Evolutionary conservation across 2,329 filamentous ascomycete genomes (phyloP).

Genomic region (Colletotrichum truncatum): DNA sequence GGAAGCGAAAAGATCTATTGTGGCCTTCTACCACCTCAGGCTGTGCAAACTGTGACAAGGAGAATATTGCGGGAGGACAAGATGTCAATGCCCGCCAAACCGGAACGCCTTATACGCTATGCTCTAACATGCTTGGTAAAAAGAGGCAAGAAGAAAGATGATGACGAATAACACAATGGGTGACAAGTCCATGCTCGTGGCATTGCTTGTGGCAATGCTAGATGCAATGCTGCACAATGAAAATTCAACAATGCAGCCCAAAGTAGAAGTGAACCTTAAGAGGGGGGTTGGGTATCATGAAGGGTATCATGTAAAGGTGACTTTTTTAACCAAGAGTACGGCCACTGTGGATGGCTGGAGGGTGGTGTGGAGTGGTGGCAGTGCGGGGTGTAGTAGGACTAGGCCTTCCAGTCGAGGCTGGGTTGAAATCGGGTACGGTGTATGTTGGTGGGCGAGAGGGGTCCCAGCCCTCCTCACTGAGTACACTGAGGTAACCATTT

Average conservation of each 20-base stretch:
- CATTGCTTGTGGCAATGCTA: constrained; percentile 26
- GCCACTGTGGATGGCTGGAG: constrained; percentile 63
- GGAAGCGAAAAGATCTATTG: constrained; percentile 28
- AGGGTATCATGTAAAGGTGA: constrained; percentile 32
- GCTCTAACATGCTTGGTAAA: constrained; percentile 42
- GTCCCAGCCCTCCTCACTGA: constrained; percentile 81
- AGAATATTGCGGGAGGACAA: constrained; percentile 30
- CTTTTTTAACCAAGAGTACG: constrained; percentile 56
- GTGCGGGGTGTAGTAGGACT: constrained; percentile 46
- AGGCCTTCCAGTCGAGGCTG: constrained; percentile 46
- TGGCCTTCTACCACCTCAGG: constrained; percentile 25
- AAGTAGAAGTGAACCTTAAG: constrained; percentile 28
- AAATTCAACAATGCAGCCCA: constrained; percentile 24
- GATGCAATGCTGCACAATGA: constrained; percentile 24
- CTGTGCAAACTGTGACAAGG: constrained; percentile 22
- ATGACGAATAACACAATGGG: constrained; percentile 29
- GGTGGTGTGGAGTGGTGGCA: constrained; percentile 37
- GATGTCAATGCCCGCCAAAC: constrained; percentile 35
- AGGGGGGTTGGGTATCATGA: constrained; percentile 35
- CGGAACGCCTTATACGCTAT: constrained; percentile 51
- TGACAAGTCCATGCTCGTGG: constrained; percentile 24
- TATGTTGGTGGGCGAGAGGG: constrained; percentile 48
- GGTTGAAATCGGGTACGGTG: constrained; percentile 46
- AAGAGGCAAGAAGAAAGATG: no score
- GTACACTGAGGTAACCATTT: constrained; percentile 84